Evolutionary conservation across 2,329 filamentous ascomycete genomes (phyloP).

Genomic region (Rhinocladiella similis): DNA sequence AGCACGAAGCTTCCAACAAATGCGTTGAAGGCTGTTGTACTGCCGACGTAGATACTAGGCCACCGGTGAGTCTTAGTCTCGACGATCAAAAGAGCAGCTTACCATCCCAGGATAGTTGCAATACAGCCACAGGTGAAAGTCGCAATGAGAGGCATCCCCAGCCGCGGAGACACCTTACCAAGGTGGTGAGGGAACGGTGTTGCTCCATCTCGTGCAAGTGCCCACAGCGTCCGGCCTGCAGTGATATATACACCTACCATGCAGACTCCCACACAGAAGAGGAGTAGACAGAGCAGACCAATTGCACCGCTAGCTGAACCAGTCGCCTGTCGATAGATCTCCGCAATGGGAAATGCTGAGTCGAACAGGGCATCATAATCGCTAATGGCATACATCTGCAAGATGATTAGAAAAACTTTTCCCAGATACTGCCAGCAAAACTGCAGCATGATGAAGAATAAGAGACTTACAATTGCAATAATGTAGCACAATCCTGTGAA

Average conservation of each 20-base stretch:
- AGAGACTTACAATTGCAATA: slow-evolving; percentile 40
- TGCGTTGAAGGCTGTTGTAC: slow-evolving; percentile 52
- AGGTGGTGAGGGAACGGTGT: slow-evolving; percentile 54
- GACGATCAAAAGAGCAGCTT: slow-evolving; percentile 36
- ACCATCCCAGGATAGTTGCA: slow-evolving; percentile 53
- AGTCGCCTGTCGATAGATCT: slow-evolving; percentile 64
- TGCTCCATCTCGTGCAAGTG: slow-evolving; percentile 58
- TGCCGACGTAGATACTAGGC: slow-evolving; percentile 45
- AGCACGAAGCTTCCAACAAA: slow-evolving; percentile 61
- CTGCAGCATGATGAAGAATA: slow-evolving; percentile 16
- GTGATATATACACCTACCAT: slow-evolving; percentile 61
- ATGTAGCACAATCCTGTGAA: slow-evolving; percentile 50
- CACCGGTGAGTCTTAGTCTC: slow-evolving; percentile 46
- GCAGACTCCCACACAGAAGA: slow-evolving; percentile 54
- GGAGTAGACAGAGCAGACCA: slow-evolving; percentile 55
- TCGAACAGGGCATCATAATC: slow-evolving; percentile 44
- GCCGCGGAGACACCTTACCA: slow-evolving; percentile 46
- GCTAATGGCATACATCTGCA: slow-evolving; percentile 58
- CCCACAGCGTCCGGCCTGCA: slow-evolving; percentile 63
- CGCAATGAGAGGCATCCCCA: slow-evolving; percentile 57
- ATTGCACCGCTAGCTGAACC: slow-evolving; percentile 52
- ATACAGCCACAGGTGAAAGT: slow-evolving; percentile 53
- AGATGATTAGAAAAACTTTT: slow-evolving; percentile 47
- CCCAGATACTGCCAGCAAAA: too few species aligned
- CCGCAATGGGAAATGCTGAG: slow-evolving; percentile 61